phyloP scores from a whole-genome alignment of 2,329 filamentous ascomycete genomes.

The Neofusicoccum ribis region DNA sequence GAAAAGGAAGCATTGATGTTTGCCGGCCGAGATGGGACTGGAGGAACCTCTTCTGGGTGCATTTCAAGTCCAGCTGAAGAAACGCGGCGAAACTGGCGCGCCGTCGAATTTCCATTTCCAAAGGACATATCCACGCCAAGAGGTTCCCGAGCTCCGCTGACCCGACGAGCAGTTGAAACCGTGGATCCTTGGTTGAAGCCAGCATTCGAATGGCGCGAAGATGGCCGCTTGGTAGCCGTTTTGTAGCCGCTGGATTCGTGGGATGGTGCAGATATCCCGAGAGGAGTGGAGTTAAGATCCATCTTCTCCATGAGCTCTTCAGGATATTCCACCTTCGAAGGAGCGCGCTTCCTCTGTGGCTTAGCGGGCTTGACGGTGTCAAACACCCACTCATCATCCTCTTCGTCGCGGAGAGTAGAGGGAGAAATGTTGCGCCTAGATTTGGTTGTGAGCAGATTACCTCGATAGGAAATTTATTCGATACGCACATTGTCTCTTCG shows the following conservation, averaged over 20 bases:
- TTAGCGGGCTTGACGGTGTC: conserved; percentile 78
- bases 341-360: conserved; percentile 47
- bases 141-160: conserved; percentile 64
- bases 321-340: conserved; percentile 43
- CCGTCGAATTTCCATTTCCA: conserved; percentile 88
- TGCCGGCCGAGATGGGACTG: neutral
- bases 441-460: conserved; percentile 1
- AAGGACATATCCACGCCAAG: conserved; percentile 89
- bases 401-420: conserved; percentile 42
- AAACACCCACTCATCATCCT: conserved; percentile 90
- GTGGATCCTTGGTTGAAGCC: conserved; percentile 42
- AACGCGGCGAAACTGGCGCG: conserved; percentile 86
- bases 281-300: conserved; percentile 46
- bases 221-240: conserved; percentile 31
- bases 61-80: conserved; percentile 58
- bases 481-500: conserved; percentile 76
- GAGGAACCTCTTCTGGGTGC: conserved; percentile 14
- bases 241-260: conserved; percentile 25
- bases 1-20: conserved; percentile 11
- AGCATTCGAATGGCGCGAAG: conserved; percentile 39
- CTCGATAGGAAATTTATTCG: neutral
- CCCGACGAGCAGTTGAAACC: conserved; percentile 46
- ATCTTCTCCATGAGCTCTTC: conserved; percentile 42
- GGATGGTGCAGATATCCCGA: conserved; percentile 41
- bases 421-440: conserved; percentile 64